A percentile compares a stretch with the other conserved stretches of the same genome.
Evolutionary conservation across 2,329 filamentous ascomycete genomes (phyloP).

Genomic region (Aspergillus phoenicis): DNA sequence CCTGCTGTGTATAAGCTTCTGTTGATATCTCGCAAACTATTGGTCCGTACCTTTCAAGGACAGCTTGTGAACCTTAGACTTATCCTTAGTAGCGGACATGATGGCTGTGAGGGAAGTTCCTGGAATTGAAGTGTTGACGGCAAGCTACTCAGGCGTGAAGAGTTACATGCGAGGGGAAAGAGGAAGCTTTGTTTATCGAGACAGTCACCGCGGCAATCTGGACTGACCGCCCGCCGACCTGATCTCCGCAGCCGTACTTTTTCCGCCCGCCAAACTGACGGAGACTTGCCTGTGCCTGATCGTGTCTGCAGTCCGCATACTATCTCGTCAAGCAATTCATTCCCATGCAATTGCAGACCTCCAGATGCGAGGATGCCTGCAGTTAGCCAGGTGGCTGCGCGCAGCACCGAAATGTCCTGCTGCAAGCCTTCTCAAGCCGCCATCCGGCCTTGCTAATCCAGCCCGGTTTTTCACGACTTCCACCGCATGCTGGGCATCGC

Average conservation of each 20-base stretch:
- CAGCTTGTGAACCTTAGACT: slow-evolving; percentile 92
- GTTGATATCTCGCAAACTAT: background rate
- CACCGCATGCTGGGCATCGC: slow-evolving; percentile 21
- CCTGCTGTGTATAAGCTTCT: slow-evolving; percentile 49
- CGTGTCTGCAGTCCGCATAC: background rate
- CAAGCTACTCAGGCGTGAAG: background rate
- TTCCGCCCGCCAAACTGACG: slow-evolving; percentile 19
- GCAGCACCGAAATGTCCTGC: slow-evolving; percentile 39
- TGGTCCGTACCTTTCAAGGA: slow-evolving; percentile 54
- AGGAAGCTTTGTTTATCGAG: slow-evolving; percentile 31
- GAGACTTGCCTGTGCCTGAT: background rate
- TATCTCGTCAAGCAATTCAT: slow-evolving; percentile 1
- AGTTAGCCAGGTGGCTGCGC: slow-evolving; percentile 50
- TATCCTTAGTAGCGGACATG: slow-evolving; percentile 59
- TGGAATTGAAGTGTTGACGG: background rate
- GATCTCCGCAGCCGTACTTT: slow-evolving; percentile 38
- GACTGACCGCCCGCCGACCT: slow-evolving; percentile 29
- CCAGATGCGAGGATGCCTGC: slow-evolving; percentile 52
- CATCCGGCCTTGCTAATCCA: slow-evolving; percentile 26
- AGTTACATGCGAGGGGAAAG: slow-evolving; percentile 5
- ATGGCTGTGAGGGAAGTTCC: slow-evolving; percentile 10
- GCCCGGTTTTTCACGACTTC: slow-evolving; percentile 37
- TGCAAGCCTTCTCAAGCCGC: slow-evolving; percentile 33
- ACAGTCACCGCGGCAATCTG: slow-evolving; percentile 40
- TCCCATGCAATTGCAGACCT: slow-evolving; percentile 40